Base-by-base conservation (phyloP, 306 rosid genomes). In the Casuarina glauca region DNA sequence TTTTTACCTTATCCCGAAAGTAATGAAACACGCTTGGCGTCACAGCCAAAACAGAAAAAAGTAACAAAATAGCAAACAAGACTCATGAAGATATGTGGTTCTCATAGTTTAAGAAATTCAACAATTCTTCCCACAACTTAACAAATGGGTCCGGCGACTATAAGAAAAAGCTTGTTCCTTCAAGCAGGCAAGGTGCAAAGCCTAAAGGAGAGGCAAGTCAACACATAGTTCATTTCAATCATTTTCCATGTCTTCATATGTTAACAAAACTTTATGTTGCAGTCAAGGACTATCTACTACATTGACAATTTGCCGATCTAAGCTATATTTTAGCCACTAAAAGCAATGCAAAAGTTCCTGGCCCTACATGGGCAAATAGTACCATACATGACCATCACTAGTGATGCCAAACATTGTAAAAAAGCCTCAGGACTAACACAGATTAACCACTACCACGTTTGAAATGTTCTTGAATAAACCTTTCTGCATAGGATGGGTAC, bases 401-500 rank as follows among this genome's bases (percentile, higher is more conserved):
- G 72, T 49, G 76, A 72, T 52, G 67, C 46, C 74, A 46, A 76
- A 58, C 48, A 70, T 35, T 67, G 78, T 53, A 36, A 39, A n/a
- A 26, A 66, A 74, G 60, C 43, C 48, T 78, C 69, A 79, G 19
- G 44, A 80, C 78, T 70, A 55, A 44, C 55, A 77, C 69, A 72
- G 60, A 76, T 76, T 77, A 90, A 74, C 86, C 84, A 82, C 97
- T 88, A 70, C 90, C 85, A 10, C 93, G 91, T 88, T 91, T 95
- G 82, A 91, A 84, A 86, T 91, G 96, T 80, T 87, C 87, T 43
- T 86, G 83, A 78, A 95, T 90, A 85, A 93, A 91, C 80, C 89
- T 86, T 80, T 91, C 97, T 3, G 96, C 96, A 43, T 87, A 79
- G 51, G 84, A 79, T 70, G 99, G 96, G 78, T 90, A 93, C 83